phyloP scores from a whole-genome alignment of 2,329 filamentous ascomycete species.

The Verticillium klebahnii region DNA sequence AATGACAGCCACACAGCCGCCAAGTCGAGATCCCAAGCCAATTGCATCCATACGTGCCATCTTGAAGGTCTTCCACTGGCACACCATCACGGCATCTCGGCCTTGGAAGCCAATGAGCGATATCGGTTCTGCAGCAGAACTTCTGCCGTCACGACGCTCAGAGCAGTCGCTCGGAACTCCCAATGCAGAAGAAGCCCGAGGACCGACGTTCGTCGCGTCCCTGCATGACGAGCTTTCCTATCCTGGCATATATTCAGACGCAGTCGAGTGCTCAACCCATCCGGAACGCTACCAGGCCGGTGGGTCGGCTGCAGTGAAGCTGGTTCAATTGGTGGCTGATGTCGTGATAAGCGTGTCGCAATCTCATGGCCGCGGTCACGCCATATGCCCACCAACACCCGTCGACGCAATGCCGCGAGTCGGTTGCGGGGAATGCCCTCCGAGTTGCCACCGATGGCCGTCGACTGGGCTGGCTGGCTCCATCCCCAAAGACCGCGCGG shows the following conservation, averaged over 20 bases:
- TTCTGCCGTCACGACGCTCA: neutral
- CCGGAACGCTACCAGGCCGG: neutral
- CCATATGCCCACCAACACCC: constrained; percentile 5
- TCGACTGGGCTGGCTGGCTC: neutral
- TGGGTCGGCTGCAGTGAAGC: constrained; percentile 1
- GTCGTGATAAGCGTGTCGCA: constrained; percentile 6
- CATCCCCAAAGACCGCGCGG: neutral
- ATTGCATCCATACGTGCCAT: neutral
- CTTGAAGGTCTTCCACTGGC: neutral
- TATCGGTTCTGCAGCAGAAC: neutral
- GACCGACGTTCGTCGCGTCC: neutral
- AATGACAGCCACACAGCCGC: neutral
- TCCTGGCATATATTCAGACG: neutral
- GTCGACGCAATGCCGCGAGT: neutral
- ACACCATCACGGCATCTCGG: neutral
- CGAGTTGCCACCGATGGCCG: neutral
- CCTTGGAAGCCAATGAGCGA: neutral
- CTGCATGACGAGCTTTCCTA: neutral
- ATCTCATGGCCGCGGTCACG: constrained; percentile 13
- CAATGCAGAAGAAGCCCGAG: neutral
- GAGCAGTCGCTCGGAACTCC: neutral
- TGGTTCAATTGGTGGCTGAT: constrained; percentile 5
- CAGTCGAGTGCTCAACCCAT: neutral
- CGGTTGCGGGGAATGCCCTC: neutral
- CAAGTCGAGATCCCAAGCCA: neutral